Evolutionary conservation across 1,284 basidiomycete genomes (phyloP), one percentile per base, ranked within the genome.

Genomic region (Exsudoporus floridanus): DNA sequence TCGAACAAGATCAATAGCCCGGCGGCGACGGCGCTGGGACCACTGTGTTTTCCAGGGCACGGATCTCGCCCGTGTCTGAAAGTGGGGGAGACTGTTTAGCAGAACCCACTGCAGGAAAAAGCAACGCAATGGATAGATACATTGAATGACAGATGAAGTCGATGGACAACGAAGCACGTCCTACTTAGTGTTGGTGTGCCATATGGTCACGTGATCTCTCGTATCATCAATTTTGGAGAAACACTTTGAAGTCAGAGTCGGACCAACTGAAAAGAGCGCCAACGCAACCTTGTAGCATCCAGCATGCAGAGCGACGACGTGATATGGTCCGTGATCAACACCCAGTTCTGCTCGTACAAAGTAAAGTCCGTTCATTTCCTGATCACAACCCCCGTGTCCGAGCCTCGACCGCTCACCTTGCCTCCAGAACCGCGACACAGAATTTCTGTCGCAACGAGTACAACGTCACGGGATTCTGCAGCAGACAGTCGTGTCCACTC

Each of bases 361-460:
- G 93, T 98, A 79, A 97, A 94, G 94, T 94, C 63, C 69, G 90
- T 77, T 37, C 46, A 4, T 19, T 46, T 52, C 36, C 18, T 5
- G 9, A 51, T 46, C 50, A 18, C 28, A 19, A 18, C 4, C 41
- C 39, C n/a, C 40, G 41, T n/a, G 38, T 39, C 30, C 43, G 30
- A 25, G 25, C 52, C 40, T 56, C 46, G 46, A 52, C 45, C 50
- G 25, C 52, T 38, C 12, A 19, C 39, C 14, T 35, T 43, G 45
- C 45, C 27, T 30, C 9, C 69, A 96, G 94, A 73, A 94, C 94
- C 1, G 77, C 85, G 1, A 96, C 92, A 1, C 94, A 97, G 73
- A 98, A 97, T 68, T 98, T 99, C 75, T 99, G 97, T 74, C 81
- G 95, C 46, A 99, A 99, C 73, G 94, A 98, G 73, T 98, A 97